Conservation (phyloP, 2,329 filamentous ascomycete species). For the Chaetomium strumarium region DNA sequence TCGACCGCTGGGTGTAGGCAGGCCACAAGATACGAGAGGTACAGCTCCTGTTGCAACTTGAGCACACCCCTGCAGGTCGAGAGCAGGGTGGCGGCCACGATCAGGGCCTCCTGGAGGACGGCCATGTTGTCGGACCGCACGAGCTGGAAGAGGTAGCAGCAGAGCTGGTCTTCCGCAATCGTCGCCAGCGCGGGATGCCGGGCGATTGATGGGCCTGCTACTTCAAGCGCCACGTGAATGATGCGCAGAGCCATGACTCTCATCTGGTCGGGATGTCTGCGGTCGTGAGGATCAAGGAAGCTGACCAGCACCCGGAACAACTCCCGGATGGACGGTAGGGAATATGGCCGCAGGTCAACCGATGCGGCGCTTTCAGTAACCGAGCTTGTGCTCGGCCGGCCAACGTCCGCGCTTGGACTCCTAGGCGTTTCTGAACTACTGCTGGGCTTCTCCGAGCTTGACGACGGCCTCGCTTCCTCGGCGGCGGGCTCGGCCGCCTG, state of each 20-base stretch:
- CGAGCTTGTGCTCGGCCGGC: slow-evolving; percentile 26
- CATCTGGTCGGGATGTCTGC: slow-evolving; percentile 89
- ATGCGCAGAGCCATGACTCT: slow-evolving; percentile 95
- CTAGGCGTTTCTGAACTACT: slow-evolving; percentile 26
- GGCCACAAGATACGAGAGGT: slow-evolving; percentile 86
- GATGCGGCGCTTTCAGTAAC: slow-evolving; percentile 35
- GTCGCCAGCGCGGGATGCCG: slow-evolving; percentile 82
- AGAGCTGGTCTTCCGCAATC: slow-evolving; percentile 87
- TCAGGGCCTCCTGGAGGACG: slow-evolving; percentile 84
- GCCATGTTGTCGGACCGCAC: slow-evolving; percentile 95
- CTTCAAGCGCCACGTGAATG: slow-evolving; percentile 93
- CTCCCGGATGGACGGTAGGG: slow-evolving; percentile 87
- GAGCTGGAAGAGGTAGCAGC: slow-evolving; percentile 90
- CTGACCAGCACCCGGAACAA: slow-evolving; percentile 91
- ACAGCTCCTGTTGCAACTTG: slow-evolving; percentile 94
- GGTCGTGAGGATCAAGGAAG: slow-evolving; percentile 87
- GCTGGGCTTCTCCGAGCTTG: slow-evolving; percentile 37
- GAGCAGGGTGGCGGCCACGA: slow-evolving; percentile 84
- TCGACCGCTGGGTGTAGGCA: slow-evolving; percentile 92
- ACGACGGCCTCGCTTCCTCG: slow-evolving; percentile 32
- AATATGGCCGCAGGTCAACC: slow-evolving; percentile 75
- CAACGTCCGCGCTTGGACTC: slow-evolving; percentile 12
- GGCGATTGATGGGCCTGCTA: slow-evolving; percentile 90
- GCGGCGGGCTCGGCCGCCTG: slow-evolving; percentile 2
- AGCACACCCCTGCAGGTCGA: slow-evolving; percentile 85